phyloP scores from a whole-genome alignment of 441 rosid genomes.

The Gossypium gossypioides region DNA sequence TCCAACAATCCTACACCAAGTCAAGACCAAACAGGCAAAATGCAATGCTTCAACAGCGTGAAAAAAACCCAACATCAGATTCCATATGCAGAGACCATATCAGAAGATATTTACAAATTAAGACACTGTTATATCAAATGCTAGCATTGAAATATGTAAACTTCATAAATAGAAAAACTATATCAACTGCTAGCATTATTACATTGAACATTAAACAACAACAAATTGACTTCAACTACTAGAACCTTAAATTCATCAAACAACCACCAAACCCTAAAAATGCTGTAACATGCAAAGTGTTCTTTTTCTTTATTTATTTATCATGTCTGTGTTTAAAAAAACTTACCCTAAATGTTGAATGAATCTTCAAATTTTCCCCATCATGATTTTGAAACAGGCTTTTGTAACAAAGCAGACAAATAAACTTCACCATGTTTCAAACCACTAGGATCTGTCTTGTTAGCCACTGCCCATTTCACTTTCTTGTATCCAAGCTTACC shows the following conservation, averaged over 20 bases:
- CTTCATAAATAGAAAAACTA: background rate
- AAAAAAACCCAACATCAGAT: background rate
- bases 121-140: background rate
- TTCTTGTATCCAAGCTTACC: constrained; percentile 81
- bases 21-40: no score
- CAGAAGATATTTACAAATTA: background rate
- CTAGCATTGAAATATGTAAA: background rate
- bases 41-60: background rate
- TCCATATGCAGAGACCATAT: background rate
- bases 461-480: constrained; percentile 87
- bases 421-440: constrained; percentile 71
- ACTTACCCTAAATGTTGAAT: constrained; percentile 21
- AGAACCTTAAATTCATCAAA: background rate
- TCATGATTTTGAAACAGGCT: constrained; percentile 52
- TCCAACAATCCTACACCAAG: background rate
- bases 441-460: constrained; percentile 60
- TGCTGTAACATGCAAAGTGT: background rate
- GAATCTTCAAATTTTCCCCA: background rate
- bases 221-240: background rate
- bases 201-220: background rate
- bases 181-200: background rate
- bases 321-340: background rate
- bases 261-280: background rate
- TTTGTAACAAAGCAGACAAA: constrained; percentile 78
- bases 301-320: background rate